Conservation (phyloP, 768 basidiomycete genomes). For the Xanthoconium stramineum region DNA sequence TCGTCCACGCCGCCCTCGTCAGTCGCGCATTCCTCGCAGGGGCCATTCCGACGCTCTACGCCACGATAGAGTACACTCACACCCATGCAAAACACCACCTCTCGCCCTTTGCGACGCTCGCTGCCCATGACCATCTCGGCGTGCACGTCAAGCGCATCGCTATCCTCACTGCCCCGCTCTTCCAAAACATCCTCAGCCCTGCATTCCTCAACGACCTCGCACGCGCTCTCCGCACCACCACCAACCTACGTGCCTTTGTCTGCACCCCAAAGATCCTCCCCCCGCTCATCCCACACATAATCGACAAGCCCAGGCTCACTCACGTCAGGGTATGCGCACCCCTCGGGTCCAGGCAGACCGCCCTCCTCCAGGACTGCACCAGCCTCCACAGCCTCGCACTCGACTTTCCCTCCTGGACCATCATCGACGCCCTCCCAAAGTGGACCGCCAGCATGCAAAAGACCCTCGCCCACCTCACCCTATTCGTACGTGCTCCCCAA, state of each 20-base stretch:
- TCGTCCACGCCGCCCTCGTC: conserved; percentile 60
- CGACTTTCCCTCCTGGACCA: conserved; percentile 60
- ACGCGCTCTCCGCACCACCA: conserved; percentile 44
- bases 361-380: conserved; percentile 39
- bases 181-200: conserved; percentile 37
- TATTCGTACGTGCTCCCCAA: conserved; percentile 48
- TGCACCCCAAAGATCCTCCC: conserved; percentile 48
- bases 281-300: conserved; percentile 46
- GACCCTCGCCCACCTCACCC: conserved; percentile 51
- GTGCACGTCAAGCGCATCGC: conserved; percentile 61
- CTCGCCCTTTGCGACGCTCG: conserved; percentile 61
- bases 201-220: conserved; percentile 53
- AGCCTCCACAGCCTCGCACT: conserved; percentile 47
- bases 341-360: conserved; percentile 51
- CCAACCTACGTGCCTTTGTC: conserved; percentile 54
- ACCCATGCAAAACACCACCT: conserved; percentile 54
- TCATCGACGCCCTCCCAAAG: conserved; percentile 53
- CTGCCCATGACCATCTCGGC: conserved; percentile 49
- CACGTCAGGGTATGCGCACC: conserved; percentile 49
- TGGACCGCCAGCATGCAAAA: conserved; percentile 47
- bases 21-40: conserved; percentile 63
- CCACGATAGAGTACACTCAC: conserved; percentile 50
- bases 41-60: conserved; percentile 62
- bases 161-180: conserved; percentile 44
- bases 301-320: conserved; percentile 42